These are phyloP conservation scores for Cladosporium austrohemisphaericum DNA, from an alignment of 2,329 filamentous ascomycete species.

Conservation along the genomic window DNA sequence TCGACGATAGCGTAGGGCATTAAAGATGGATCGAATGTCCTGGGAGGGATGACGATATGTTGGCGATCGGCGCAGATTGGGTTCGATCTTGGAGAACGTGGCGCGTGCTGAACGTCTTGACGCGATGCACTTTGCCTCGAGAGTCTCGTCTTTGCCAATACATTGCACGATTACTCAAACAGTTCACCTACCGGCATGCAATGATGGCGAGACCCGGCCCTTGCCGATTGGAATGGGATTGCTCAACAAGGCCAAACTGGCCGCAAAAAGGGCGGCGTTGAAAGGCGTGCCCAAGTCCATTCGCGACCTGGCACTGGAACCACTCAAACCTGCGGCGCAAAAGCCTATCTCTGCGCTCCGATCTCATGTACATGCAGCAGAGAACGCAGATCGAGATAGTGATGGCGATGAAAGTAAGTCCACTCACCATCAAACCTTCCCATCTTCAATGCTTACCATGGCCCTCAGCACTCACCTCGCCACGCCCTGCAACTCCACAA, in stretches of 20 bases:
- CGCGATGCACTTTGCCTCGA: neutral
- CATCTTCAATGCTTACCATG: too few relatives aligned
- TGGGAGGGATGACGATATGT: constrained; percentile 8
- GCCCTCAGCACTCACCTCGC: too few relatives aligned
- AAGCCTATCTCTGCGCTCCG: neutral
- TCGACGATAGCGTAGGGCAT: too few relatives aligned
- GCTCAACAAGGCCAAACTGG: constrained; percentile 11
- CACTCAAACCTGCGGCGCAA: neutral
- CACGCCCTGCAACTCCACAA: neutral
- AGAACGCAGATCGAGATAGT: too few relatives aligned
- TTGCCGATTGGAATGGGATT: neutral
- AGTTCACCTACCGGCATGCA: neutral
- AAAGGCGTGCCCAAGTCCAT: neutral
- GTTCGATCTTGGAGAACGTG: neutral
- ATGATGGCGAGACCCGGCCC: neutral
- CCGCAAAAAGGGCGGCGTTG: constrained; percentile 1
- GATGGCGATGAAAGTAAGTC: neutral
- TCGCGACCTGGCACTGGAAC: neutral
- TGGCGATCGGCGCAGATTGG: constrained; percentile 10
- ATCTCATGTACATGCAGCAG: neutral
- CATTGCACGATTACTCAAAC: neutral
- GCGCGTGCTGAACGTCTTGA: neutral
- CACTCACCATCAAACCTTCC: too few relatives aligned
- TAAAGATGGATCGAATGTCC: neutral
- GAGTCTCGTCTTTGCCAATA: neutral